Evolutionary conservation across 2,329 filamentous ascomycete genomes (phyloP).

Genomic region (Xylaria sp.): DNA sequence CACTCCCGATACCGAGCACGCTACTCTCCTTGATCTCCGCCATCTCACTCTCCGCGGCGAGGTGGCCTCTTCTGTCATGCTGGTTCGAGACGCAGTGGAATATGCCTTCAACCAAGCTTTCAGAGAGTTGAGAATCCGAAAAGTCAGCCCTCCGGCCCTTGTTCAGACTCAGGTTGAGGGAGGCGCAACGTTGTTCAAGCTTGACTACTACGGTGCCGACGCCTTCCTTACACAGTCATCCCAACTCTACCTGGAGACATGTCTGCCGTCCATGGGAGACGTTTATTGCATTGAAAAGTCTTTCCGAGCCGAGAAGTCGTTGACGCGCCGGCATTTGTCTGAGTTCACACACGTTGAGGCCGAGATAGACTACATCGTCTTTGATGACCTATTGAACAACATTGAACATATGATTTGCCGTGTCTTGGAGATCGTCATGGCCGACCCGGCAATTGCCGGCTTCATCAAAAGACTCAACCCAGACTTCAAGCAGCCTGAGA

Average conservation of each 20-base stretch:
- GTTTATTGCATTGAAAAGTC: constrained; percentile 98
- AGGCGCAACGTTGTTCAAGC: constrained; percentile 82
- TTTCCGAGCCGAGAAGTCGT: constrained; percentile 93
- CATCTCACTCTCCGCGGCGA: constrained; percentile 84
- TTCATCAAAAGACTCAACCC: constrained; percentile 87
- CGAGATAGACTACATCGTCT: constrained; percentile 92
- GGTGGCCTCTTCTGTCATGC: constrained; percentile 76
- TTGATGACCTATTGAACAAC: constrained; percentile 80
- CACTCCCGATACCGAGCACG: constrained; percentile 42
- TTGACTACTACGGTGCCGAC: constrained; percentile 82
- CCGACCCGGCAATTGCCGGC: constrained; percentile 65
- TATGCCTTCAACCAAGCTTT: constrained; percentile 75
- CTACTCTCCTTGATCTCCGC: constrained; percentile 32
- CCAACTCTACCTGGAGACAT: constrained; percentile 96
- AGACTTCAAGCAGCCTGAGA: constrained; percentile 70
- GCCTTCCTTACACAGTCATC: constrained; percentile 95
- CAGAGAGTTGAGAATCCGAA: constrained; percentile 69
- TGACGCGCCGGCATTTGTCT: constrained; percentile 87
- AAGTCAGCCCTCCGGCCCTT: constrained; percentile 83
- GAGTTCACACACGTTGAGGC: constrained; percentile 98
- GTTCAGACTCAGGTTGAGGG: constrained; percentile 96
- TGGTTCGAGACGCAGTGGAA: constrained; percentile 76
- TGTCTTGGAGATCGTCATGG: constrained; percentile 72
- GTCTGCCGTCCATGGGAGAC: constrained; percentile 81
- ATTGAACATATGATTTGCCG: constrained; percentile 82